Evolutionary conservation across 805 yeast genomes (phyloP).

Genomic region (Millerago galiae): DNA sequence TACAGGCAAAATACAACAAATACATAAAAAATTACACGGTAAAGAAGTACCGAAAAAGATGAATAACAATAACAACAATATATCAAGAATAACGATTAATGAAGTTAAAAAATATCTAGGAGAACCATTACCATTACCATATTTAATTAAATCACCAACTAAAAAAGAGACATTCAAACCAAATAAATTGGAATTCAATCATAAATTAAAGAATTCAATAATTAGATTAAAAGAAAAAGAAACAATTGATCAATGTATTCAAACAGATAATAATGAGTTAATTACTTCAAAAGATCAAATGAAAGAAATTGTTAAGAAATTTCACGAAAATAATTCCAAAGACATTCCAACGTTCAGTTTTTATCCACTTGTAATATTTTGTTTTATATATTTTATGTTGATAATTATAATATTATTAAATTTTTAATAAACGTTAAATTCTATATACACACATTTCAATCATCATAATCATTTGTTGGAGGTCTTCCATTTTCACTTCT

Average conservation of each 20-base stretch:
- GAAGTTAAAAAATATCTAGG: slow-evolving; percentile 22
- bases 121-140: slow-evolving; percentile 34
- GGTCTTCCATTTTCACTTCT: slow-evolving; percentile 79
- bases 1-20: slow-evolving; percentile 9
- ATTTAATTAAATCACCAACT: slow-evolving; percentile 12
- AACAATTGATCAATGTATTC: slow-evolving; percentile 3
- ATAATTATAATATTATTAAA: neutral
- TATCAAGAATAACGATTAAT: neutral
- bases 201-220: neutral
- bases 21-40: slow-evolving; percentile 13
- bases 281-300: neutral
- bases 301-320: neutral
- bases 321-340: neutral
- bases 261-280: slow-evolving; percentile 1
- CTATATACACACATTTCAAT: slow-evolving; percentile 22
- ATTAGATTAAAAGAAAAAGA: neutral
- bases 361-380: neutral
- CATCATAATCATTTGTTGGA: slow-evolving; percentile 83
- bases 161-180: neutral
- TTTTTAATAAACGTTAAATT: neutral
- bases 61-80: neutral
- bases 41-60: neutral
- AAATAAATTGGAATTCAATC: neutral
- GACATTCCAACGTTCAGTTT: neutral
- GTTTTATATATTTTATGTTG: too few relatives aligned